Evolutionary conservation across 2,329 filamentous ascomycete genomes (phyloP).

Genomic region (Neophaeococcomyces mojaviensis): DNA sequence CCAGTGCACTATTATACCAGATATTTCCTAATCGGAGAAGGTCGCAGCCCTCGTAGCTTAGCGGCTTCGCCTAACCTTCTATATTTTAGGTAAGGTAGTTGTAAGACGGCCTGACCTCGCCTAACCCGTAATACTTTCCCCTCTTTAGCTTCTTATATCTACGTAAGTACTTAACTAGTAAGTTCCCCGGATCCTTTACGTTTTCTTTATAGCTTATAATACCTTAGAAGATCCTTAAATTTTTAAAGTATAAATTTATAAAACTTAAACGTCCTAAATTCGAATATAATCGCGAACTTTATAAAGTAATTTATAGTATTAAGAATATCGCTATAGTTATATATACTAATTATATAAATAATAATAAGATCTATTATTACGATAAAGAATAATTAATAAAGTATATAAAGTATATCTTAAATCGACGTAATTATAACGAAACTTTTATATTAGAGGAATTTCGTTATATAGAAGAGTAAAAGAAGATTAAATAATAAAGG

Average conservation of each 20-base stretch:
- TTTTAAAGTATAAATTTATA: background rate
- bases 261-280: background rate
- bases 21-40: no score
- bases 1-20: no score
- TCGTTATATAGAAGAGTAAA: background rate
- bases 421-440: background rate
- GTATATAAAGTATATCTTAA: background rate
- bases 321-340: background rate
- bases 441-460: slow-evolving; percentile 7
- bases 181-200: background rate
- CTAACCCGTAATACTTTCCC: background rate
- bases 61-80: background rate
- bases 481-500: background rate
- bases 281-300: background rate
- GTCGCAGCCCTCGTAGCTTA: no score
- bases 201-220: slow-evolving; percentile 7
- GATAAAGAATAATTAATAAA: background rate
- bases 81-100: background rate
- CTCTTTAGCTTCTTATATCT: slow-evolving; percentile 1
- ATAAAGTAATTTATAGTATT: background rate
- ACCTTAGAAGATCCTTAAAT: no score
- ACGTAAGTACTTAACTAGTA: slow-evolving; percentile 3
- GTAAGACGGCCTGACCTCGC: background rate
- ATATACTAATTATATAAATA: background rate
- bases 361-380: background rate